These are phyloP conservation scores for Bisporella sp. DNA, from an alignment of 2,329 filamentous ascomycete genomes.

Conservation along the genomic window DNA sequence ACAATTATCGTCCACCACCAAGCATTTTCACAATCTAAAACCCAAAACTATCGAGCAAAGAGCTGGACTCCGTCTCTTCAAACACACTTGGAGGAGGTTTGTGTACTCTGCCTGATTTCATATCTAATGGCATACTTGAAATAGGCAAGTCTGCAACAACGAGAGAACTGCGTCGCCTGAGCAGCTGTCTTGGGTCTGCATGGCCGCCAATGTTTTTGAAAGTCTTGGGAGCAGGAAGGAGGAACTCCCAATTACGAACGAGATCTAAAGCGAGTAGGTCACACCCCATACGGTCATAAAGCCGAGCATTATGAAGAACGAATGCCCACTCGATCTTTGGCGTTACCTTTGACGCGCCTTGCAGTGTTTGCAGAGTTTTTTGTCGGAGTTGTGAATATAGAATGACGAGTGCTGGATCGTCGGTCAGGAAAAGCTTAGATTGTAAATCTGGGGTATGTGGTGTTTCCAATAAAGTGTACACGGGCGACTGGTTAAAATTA, in stretches of 20 bases:
- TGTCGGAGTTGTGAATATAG: slow-evolving; percentile 82
- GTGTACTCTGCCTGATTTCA: slow-evolving; percentile 33
- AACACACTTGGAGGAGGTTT: slow-evolving; percentile 70
- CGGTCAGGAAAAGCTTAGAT: slow-evolving; percentile 74
- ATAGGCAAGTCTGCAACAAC: slow-evolving; percentile 69
- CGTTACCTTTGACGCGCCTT: slow-evolving; percentile 75
- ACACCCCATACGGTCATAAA: slow-evolving; percentile 90
- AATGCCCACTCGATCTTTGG: slow-evolving; percentile 82
- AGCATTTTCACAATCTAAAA: slow-evolving; percentile 46
- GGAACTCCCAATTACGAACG: slow-evolving; percentile 77
- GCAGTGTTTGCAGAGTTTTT: slow-evolving; percentile 73
- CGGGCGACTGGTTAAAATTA: slow-evolving; percentile 54
- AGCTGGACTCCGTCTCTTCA: slow-evolving; percentile 85
- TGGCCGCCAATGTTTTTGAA: slow-evolving; percentile 32
- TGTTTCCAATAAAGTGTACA: slow-evolving; percentile 66
- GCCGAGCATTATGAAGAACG: slow-evolving; percentile 73
- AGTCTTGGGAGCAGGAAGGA: slow-evolving; percentile 41
- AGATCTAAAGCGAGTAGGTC: slow-evolving; percentile 83
- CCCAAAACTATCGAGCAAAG: slow-evolving; percentile 86
- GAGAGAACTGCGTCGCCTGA: slow-evolving; percentile 66
- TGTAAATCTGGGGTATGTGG: slow-evolving; percentile 63
- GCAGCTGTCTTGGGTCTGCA: slow-evolving; percentile 44
- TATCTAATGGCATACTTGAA: slow-evolving; percentile 33
- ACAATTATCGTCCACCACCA: not conserved
- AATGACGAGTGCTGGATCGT: slow-evolving; percentile 83